Evolutionary conservation across 306 rosid genomes (phyloP).

Genomic region (Dryas alaskensis): DNA sequence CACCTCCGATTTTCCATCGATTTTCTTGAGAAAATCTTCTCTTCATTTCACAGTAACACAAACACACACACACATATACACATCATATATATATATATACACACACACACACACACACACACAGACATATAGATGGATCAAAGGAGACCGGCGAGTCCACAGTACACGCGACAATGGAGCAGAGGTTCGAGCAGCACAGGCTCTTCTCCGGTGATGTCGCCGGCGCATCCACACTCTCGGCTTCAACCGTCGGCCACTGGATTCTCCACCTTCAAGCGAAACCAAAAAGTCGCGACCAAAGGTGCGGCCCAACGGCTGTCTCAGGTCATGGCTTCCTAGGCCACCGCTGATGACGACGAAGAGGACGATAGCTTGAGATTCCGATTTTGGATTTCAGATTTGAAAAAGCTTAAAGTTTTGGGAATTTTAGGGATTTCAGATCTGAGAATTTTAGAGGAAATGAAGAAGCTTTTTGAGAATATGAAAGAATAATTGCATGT

Average conservation of each 20-base stretch:
- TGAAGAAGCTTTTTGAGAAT: too few species aligned
- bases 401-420: too few species aligned
- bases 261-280: constrained; percentile 77
- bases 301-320: constrained; percentile 95
- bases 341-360: constrained; percentile 41
- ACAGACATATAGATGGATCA: constrained; percentile 54
- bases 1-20: constrained; percentile 26
- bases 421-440: too few species aligned
- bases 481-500: too few species aligned
- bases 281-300: constrained; percentile 88
- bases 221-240: constrained; percentile 80
- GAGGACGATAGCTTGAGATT: constrained; percentile 77
- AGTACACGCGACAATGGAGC: constrained; percentile 80
- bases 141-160: constrained; percentile 71
- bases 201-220: constrained; percentile 83
- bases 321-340: constrained; percentile 91
- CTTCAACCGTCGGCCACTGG: constrained; percentile 46
- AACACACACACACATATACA: neutral
- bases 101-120: neutral
- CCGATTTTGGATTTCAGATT: constrained; percentile 23
- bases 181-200: constrained; percentile 82
- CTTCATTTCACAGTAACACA: neutral
- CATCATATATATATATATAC: neutral
- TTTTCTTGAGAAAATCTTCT: constrained; percentile 41
- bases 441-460: too few species aligned